Evolutionary conservation across 2,329 filamentous ascomycete genomes (phyloP), one percentile per base, ranked within the genome.

Genomic region (Cladosporium cucumerinum): DNA sequence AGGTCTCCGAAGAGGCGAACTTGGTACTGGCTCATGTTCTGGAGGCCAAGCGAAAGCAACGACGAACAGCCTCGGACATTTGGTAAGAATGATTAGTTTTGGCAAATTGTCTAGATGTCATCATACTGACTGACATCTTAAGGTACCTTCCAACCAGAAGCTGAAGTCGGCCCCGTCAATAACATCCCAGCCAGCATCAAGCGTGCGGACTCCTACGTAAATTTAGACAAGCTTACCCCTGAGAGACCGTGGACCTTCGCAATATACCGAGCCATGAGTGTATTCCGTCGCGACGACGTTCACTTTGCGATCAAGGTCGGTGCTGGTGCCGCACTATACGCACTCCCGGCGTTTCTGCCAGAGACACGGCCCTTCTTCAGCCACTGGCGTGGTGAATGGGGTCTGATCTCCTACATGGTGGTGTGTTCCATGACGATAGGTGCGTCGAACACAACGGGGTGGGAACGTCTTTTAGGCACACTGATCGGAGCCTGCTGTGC

Each of bases 391-490:
- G 94, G 94, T 32, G 95, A 99, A 82, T 99, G 95, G 95, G 95
- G 95, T 25, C 83, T 99, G 2, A 78, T 99, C 63, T 97, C 93
- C 0, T 98, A 97, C 81, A 98, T 98, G 94, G 88, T 98, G 74
- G 95, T 99, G 26, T 96, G 93, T 75, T 93, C 91, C 43, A 98
- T 97, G 93, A 99, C 94, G 0, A 94, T 97, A 25, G 95, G 95
- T 30, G 93, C 95, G 8, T 92, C 93, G 26, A 99, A 98, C 76
- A 97, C 94, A 1, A 97, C 94, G 0, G 93, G 93, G 4, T 87
- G 88, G 73, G 88, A 93, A 57, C 88, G 95, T 70, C 94, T 98
- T 74, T 82, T 92, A 10, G 95, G 94, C 65, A 99, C 94, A 1
- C 83, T 92, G 36, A 82, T 96, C 43, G 95, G 95, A 21, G 93